Evolutionary conservation across 495 filamentous ascomycete species (phyloP).

Genomic region (Lepraria neglecta): DNA sequence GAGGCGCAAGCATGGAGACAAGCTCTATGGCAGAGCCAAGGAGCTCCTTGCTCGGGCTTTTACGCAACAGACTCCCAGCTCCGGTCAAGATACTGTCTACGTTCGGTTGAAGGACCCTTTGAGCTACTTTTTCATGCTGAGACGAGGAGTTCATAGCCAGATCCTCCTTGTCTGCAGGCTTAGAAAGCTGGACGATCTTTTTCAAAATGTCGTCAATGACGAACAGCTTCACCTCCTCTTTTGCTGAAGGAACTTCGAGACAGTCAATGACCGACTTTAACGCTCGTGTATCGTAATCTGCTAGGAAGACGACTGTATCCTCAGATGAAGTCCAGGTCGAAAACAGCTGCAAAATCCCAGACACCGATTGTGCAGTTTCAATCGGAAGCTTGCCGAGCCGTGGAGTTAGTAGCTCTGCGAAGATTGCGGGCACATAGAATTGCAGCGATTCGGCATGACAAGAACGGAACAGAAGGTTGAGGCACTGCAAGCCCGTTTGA

Average conservation of each 20-base stretch:
- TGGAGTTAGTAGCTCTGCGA: conserved; percentile 66
- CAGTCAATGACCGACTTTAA: conserved; percentile 65
- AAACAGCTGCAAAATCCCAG: conserved; percentile 73
- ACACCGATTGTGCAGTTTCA: conserved; percentile 84
- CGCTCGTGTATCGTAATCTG: conserved; percentile 54
- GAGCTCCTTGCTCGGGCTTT: conserved; percentile 58
- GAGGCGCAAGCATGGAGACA: conserved; percentile 65
- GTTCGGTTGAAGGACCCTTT: conserved; percentile 61
- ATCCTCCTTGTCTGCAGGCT: conserved; percentile 40
- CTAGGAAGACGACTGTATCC: conserved; percentile 61
- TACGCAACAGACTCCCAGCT: conserved; percentile 59
- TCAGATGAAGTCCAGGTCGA: conserved; percentile 67
- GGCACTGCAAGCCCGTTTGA: conserved; percentile 67
- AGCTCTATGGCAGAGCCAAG: conserved; percentile 71
- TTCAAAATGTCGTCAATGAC: conserved; percentile 66
- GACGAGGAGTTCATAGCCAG: conserved; percentile 49
- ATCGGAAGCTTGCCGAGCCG: conserved; percentile 72
- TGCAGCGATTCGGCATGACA: conserved; percentile 61
- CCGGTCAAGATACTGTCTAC: conserved; percentile 60
- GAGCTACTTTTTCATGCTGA: conserved; percentile 43
- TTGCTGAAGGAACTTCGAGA: conserved; percentile 64
- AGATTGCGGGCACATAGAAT: conserved; percentile 60
- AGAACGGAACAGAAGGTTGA: conserved; percentile 68
- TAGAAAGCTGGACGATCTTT: conserved; percentile 53
- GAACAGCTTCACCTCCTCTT: conserved; percentile 82